These are phyloP conservation scores for Debaryomyces sp. DNA, from an alignment of 1,139 yeast genomes.

Conservation along the genomic window DNA sequence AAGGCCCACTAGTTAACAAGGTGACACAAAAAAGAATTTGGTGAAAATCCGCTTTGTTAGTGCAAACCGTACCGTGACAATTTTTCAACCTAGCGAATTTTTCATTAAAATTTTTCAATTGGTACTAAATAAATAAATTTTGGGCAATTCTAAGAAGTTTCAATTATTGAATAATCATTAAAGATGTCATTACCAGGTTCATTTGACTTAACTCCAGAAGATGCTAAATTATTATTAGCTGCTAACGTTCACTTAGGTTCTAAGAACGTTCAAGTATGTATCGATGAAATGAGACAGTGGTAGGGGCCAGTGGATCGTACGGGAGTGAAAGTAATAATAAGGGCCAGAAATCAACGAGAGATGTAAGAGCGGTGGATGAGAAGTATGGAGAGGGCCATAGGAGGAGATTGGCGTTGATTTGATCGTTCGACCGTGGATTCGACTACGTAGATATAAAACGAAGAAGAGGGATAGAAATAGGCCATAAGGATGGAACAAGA, in stretches of 20 bases:
- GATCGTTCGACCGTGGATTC: background rate
- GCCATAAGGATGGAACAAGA: background rate
- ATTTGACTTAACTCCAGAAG: slow-evolving; percentile 95
- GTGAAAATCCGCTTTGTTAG: slow-evolving; percentile 6
- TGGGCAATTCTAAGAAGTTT: slow-evolving; percentile 11
- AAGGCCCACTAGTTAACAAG: background rate
- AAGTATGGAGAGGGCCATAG: background rate
- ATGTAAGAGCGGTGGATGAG: background rate
- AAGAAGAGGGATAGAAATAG: background rate
- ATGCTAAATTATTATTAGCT: slow-evolving; percentile 99
- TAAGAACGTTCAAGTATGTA: slow-evolving; percentile 97
- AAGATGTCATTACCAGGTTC: slow-evolving; percentile 85
- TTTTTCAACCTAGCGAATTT: slow-evolving; percentile 9
- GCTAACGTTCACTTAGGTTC: slow-evolving; percentile 99
- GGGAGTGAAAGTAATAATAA: background rate
- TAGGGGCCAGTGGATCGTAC: background rate
- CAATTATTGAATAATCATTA: slow-evolving; percentile 17
- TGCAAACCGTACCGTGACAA: slow-evolving; percentile 6
- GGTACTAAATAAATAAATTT: slow-evolving; percentile 9
- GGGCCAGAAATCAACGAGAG: background rate
- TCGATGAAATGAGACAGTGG: slow-evolving; percentile 6
- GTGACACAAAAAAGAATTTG: slow-evolving; percentile 6
- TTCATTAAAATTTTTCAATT: slow-evolving; percentile 16
- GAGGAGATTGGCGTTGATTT: background rate
- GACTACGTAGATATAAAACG: background rate